These are phyloP conservation scores for Vitis vinifera DNA, from an alignment of 164 flowering plant genomes.

Conservation along the genomic window ASM3070453v1 NC_081806.1:365501-366000, in stretches of 20 bases:
- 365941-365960: too few species aligned
- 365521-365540: slow-evolving; percentile 66
- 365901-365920: too few species aligned
- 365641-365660: background rate
- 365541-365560: slow-evolving; percentile 78
- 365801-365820: background rate
- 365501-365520: background rate
- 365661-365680: too few species aligned
- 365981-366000: too few species aligned
- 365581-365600: slow-evolving; percentile 46
- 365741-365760: too few species aligned
- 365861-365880: slow-evolving; percentile 60
- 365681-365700: too few species aligned
- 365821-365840: slow-evolving; percentile 57
- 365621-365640: slow-evolving; percentile 39
- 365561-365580: slow-evolving; percentile 73
- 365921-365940: too few species aligned
- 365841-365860: slow-evolving; percentile 51
- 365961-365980: too few species aligned
- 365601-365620: slow-evolving; percentile 73
- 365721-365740: too few species aligned
- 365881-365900: slow-evolving; percentile 63
- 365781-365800: too few species aligned
- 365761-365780: too few species aligned
- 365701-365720: too few species aligned